Evolutionary conservation across 306 rosid genomes (phyloP), one percentile per base, ranked within the genome.

Genomic region (Lathyrus tuberosus): DNA sequence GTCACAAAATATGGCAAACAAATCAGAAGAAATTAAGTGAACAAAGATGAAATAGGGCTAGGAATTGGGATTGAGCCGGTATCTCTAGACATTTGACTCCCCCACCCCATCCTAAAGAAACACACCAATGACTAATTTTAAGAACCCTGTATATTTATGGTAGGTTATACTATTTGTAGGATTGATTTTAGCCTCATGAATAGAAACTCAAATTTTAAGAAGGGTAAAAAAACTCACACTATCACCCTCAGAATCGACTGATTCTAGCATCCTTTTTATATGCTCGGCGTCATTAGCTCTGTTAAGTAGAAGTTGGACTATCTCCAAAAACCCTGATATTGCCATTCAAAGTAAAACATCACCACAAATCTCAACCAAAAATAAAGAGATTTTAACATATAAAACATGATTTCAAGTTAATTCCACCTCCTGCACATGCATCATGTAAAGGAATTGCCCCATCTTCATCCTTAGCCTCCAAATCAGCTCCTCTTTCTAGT

Each of bases 391-490:
- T 54, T 48, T 13, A 49, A 44, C 20, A 43, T 20, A 37, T 7
- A 20, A 13, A 44, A 52, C 4, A 13, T 12, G 49, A 43, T 46
- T 44, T 58, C 24, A 62, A 53, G n/a, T 15, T 65, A 31, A 65
- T 31, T 64, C 66, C 68, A 94, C 98, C 97, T 74, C 98, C 97
- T 8, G 99, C 99, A 62, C 96, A 91, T 70, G 96, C 96, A 87
- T 94, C 97, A 13, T 94, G 97, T 30, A 90, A 73, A 77, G 98
- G 95, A 83, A 94, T 80, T 6, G 90, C 98, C 41, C 97, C 97
- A 2, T 91, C 97, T 56, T 91, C 97, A 30, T 91, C 97, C 70
- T 63, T 62, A 37, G 82, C 87, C 86, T 85, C 96, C 78, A 89
- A 58, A 74, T 76, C 76, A 12, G 97, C 97, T 51, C 96, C 92